Evolutionary conservation across 805 yeast species (phyloP), one percentile per base, ranked within the genome.

Genomic region (Myxozyma melibiosi): DNA sequence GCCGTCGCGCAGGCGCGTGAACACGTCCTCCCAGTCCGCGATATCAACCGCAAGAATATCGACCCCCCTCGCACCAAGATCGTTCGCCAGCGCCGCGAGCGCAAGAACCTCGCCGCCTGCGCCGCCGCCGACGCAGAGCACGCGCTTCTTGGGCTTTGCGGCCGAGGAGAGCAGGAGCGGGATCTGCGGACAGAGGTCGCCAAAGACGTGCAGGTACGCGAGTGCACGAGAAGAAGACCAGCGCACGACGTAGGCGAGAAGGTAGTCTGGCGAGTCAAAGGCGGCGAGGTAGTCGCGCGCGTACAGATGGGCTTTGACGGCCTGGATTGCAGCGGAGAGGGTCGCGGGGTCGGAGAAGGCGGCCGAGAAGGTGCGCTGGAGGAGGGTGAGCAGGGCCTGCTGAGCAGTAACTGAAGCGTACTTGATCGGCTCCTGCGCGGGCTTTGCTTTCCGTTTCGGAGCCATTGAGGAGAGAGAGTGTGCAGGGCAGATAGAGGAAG

Each of bases 151-250:
- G 20, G 9, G 33, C 16, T 11, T 13, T n/a, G 3, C 13, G 16
- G 22, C n/a, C 24, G 18, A 6, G 11, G 11, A 28, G n/a, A 53
- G 53, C 13, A 52, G 35, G 2, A n/a, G 22, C 9, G 24, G 31
- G 16, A 58, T 33, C 33, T 43, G 53, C 18, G 62, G 58, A 42
- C 63, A 57, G 14, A 57, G 51, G 31, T 56, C 59, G 1, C 82
- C 75, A 64, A 89, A 84, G 22, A 90, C 75, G 1, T 90, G 81
- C 1, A 86, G 71, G 68, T 90, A 90, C 0, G 89, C 84, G 44
- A 88, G 74, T 0, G 96, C 84, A 54, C 96, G 74, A 0, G 94
- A 82, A 0, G 96, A 91, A 0, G 94, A 80, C 97, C 97, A 90
- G 64, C 97, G 74, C 20, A 85, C 80, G 18, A 84, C 87, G 66